Base-by-base conservation (phyloP, 352 stramenopile species). In the Halophytophthora polymorphica region DNA sequence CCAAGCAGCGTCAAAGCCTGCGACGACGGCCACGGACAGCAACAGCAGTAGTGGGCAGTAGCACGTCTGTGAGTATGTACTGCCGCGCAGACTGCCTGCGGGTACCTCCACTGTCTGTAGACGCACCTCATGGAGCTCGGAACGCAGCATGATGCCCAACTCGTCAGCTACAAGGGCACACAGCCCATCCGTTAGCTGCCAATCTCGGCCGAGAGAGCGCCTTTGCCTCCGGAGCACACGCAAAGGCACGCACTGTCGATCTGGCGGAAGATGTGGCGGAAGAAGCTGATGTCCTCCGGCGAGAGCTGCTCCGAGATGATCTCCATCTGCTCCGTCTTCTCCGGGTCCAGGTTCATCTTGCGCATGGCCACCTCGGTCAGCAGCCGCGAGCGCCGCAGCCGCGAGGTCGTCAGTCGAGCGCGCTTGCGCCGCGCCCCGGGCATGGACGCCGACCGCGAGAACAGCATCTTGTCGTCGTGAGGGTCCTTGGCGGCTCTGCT, bases 191-290 rank as follows among this genome's bases (percentile, higher is more conserved):
- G 3, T 8, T 1, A 6, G 15, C 31, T 6, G 10, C 11, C 7
- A 6, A 42, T 6, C 23, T 41, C 22, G 35, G 39, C 22, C 14
- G 12, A 28, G 18, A 34, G 15, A 7, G 29, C 6, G 39, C 18
- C 17, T 19, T 8, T 29, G 19, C 34, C 21, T 36, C 19, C 11
- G 33, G 15, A 19, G 7, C 28, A 43, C 14, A 15, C 40, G 22
- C 18, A 13, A 29, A 3, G 13, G 1, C 2, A 66, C 69, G 14
- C 38, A 87, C 76, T 64, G 50, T 87, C 73, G 53, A 87, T 87
- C 50, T 87, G 73, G 28, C 60, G 66, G 59, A 87, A 87, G 41
- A 87, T 85, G 64, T 87, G 71, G 8, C 63, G 65, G 67, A 87
- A 85, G 53, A 87, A 87, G 34, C 58, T 69, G 46, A 79, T 69